A percentile compares a stretch with the other conserved stretches of the same genome.
Conservation (phyloP, 495 filamentous ascomycete genomes). For the Penicillium mononematosum region DNA sequence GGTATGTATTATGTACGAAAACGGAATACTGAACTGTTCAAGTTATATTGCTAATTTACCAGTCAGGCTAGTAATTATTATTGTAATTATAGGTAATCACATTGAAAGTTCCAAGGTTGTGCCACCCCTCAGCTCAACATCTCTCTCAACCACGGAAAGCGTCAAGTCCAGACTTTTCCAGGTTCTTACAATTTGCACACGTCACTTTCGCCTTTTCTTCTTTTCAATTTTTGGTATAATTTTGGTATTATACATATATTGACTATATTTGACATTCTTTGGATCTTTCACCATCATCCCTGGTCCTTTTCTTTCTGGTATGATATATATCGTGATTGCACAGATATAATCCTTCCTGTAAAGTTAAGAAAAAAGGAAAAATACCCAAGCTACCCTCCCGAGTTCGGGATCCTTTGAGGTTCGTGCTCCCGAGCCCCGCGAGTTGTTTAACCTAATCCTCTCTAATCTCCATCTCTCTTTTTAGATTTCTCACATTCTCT, state of each 20-base stretch:
- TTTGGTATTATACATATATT: neutral
- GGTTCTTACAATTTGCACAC: conserved; percentile 22
- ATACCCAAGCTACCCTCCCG: neutral
- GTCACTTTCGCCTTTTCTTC: conserved; percentile 23
- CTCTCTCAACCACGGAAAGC: conserved; percentile 12
- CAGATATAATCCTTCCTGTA: neutral
- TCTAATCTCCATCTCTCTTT: neutral
- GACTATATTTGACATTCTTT: neutral
- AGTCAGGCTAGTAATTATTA: neutral
- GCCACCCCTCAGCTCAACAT: neutral
- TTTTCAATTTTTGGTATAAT: conserved; percentile 10
- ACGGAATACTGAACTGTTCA: neutral
- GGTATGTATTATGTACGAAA: too few species aligned
- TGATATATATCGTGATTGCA: neutral
- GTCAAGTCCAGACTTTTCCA: conserved; percentile 4
- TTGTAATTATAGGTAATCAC: neutral
- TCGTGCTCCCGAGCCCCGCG: conserved; percentile 24
- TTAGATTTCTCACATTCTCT: conserved; percentile 34
- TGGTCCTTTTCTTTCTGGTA: neutral
- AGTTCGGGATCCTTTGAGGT: conserved; percentile 13
- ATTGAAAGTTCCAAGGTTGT: neutral
- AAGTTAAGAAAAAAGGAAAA: neutral
- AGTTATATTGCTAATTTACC: neutral
- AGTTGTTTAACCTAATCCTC: conserved; percentile 19
- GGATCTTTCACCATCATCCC: neutral